phyloP scores from a whole-genome alignment of 306 rosid genomes.

The Canavalia gladiata region DNA sequence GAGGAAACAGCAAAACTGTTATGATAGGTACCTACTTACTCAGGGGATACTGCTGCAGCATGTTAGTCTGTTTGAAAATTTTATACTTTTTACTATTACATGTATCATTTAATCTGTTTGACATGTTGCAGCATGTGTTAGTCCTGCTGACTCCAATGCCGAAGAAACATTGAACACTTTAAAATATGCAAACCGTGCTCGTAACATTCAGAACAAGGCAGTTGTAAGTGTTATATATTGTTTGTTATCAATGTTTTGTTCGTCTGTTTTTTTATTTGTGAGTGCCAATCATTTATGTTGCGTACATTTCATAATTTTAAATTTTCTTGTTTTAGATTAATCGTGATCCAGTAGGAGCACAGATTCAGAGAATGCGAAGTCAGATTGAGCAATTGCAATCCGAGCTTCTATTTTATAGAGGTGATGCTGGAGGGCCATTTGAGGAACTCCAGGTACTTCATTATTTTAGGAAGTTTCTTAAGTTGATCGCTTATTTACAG shows the following conservation, averaged over 20 bases:
- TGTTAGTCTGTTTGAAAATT: constrained; percentile 14
- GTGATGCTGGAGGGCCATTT: constrained; percentile 74
- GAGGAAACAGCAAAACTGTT: constrained; percentile 98
- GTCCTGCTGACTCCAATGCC: constrained; percentile 99
- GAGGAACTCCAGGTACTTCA: constrained; percentile 87
- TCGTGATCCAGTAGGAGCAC: constrained; percentile 91
- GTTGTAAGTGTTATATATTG: constrained; percentile 66
- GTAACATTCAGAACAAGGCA: constrained; percentile 97
- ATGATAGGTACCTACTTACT: constrained; percentile 82
- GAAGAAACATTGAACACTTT: constrained; percentile 96
- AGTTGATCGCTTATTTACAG: constrained; percentile 26
- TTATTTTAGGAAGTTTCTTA: constrained; percentile 6
- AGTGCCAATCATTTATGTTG: neutral
- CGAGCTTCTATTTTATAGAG: constrained; percentile 81
- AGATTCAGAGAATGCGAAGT: constrained; percentile 79
- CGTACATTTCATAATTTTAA: constrained; percentile 31
- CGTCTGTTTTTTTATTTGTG: neutral
- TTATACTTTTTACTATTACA: neutral
- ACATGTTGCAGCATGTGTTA: constrained; percentile 82
- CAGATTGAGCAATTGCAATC: constrained; percentile 93
- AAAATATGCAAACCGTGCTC: constrained; percentile 99
- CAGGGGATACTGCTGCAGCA: neutral
- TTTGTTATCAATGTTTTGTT: constrained; percentile 22
- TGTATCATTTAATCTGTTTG: constrained; percentile 35
- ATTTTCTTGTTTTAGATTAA: constrained; percentile 66